A percentile compares a stretch with the other conserved stretches of the same genome.
Conservation (phyloP, 1,139 yeast genomes). For the Maudiozyma humilis region DNA sequence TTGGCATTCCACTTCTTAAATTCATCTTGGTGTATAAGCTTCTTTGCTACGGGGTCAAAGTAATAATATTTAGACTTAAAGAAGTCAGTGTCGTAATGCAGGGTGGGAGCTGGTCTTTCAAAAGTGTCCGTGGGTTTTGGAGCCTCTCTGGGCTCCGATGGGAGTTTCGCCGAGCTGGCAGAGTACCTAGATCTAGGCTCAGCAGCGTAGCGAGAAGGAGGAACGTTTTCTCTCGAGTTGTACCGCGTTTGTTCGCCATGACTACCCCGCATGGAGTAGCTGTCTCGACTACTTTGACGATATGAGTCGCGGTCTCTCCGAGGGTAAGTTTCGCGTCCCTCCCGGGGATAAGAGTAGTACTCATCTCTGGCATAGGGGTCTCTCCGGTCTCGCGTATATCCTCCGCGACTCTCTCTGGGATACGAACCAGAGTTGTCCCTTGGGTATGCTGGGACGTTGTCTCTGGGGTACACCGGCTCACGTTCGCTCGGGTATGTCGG, state of each 20-base stretch:
- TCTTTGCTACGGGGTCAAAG: constrained; percentile 21
- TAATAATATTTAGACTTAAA: constrained; percentile 27
- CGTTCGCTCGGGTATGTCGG: background rate
- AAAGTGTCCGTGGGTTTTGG: background rate
- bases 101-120: constrained; percentile 17
- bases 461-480: background rate
- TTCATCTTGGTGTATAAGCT: constrained; percentile 17
- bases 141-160: background rate
- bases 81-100: constrained; percentile 18
- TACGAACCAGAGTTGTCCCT: background rate
- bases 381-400: background rate
- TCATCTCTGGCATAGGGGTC: background rate
- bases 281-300: background rate
- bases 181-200: background rate
- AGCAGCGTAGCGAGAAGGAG: constrained; percentile 1
- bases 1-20: constrained; percentile 24
- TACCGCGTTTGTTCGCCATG: background rate
- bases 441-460: background rate
- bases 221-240: background rate
- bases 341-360: background rate
- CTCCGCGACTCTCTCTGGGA: background rate
- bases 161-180: background rate
- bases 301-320: background rate
- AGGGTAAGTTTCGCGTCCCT: background rate
- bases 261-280: background rate